Evolutionary conservation across 306 rosid species (phyloP).

Genomic region (Canavalia gladiata): DNA sequence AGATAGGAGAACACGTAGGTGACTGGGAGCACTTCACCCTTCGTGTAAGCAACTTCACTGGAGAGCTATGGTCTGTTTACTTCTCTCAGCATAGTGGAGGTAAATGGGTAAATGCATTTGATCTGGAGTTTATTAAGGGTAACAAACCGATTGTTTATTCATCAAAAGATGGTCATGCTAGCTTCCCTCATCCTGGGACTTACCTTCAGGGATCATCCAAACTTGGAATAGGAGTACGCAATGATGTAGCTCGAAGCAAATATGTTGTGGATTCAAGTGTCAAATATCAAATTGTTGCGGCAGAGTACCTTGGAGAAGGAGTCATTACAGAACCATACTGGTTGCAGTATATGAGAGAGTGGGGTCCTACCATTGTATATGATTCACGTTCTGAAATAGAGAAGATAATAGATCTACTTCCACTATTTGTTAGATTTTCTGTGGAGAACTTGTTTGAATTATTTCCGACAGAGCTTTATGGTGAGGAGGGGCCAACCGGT

Average conservation of each 20-base stretch:
- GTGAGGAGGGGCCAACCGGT: constrained; percentile 98
- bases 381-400: constrained; percentile 75
- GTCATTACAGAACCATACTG: constrained; percentile 81
- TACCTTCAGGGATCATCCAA: constrained; percentile 83
- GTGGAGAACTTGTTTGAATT: constrained; percentile 78
- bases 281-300: constrained; percentile 76
- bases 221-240: constrained; percentile 83
- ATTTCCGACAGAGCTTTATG: constrained; percentile 88
- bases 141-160: constrained; percentile 83
- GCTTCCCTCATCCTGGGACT: constrained; percentile 86
- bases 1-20: constrained; percentile 88
- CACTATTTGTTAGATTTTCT: constrained; percentile 80
- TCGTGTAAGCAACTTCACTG: constrained; percentile 83
- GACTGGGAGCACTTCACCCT: constrained; percentile 99
- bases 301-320: constrained; percentile 84
- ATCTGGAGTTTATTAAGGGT: constrained; percentile 77
- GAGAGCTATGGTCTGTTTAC: constrained; percentile 86
- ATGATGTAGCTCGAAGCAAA: constrained; percentile 80
- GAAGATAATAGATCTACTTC: constrained; percentile 77
- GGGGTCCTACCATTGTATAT: constrained; percentile 91
- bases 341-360: constrained; percentile 96
- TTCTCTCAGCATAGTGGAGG: constrained; percentile 97
- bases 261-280: constrained; percentile 74
- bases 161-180: constrained; percentile 91
- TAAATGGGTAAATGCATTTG: constrained; percentile 74